Evolutionary conservation across 495 filamentous ascomycete species (phyloP), one percentile per base, ranked within the genome.

Genomic region (Penicillium argentinense): DNA sequence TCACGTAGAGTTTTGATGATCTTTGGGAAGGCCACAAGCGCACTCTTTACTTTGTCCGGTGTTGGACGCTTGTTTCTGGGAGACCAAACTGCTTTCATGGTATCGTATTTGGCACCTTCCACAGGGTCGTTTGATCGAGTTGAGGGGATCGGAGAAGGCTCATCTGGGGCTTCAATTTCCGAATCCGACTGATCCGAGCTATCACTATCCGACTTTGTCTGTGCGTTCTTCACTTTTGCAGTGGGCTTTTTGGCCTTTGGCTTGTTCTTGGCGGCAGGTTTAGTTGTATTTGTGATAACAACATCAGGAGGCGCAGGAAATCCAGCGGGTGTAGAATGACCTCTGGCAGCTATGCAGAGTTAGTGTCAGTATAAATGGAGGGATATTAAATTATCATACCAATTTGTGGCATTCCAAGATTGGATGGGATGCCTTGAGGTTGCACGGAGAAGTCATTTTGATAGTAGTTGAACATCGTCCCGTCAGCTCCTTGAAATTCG

Each of bases 81-180:
- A 9, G 66, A 76, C 84, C 85, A 88, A 13, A 88, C 74, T 16
- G 82, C 81, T 57, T 80, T 77, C 19, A 86, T 71, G 1, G 78
- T 68, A 50, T 88, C 84, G 54, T 85, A 88, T 30, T 77, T 64
- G 0, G 78, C 70, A 19, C 76, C 83, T 45, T 74, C 76, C 25
- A 72, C 55, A 2, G 78, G 72, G 39, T 80, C 77, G 17, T 39
- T 72, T 21, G 80, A 78, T 9, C 77, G 73, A 52, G 30, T 51
- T 28, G 65, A 21, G 4, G 83, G 80, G n/a, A 82, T 51, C 12
- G 80, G 78, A 13, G 76, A 79, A 4, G 63, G 63, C 41, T 85
- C 78, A 23, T 69, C 66, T 4, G 68, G 66, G 3, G 45, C 49
- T 37, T 66, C 57, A 30, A 80, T 74, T 33, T 78, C 74, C 60